A percentile compares a stretch with the other conserved stretches of the same genome.
phyloP scores from a whole-genome alignment of 345 rosid genomes.

The Turritis glabra region DNA sequence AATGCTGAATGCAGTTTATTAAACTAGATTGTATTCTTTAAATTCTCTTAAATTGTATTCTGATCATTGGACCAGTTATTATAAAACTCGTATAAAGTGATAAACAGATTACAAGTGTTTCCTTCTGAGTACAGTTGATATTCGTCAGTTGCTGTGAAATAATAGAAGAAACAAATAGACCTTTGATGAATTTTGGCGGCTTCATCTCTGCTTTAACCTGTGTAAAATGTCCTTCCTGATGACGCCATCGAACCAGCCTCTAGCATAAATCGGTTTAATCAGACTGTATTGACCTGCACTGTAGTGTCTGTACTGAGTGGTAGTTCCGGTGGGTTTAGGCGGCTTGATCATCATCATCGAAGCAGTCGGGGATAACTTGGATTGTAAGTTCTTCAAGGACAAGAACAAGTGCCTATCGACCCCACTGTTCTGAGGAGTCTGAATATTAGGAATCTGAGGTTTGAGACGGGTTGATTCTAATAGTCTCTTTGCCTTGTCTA shows the following conservation, averaged over 20 bases:
- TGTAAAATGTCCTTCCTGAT: constrained; percentile 74
- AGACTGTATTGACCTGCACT: constrained; percentile 26
- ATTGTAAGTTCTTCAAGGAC: constrained; percentile 47
- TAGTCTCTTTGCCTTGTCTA: constrained; percentile 43
- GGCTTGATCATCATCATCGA: constrained; percentile 58
- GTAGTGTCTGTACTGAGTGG: constrained; percentile 58
- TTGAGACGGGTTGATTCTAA: constrained; percentile 47
- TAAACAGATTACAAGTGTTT: too few species aligned
- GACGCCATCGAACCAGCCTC: constrained; percentile 43
- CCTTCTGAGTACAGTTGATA: too few species aligned
- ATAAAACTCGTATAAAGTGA: not conserved
- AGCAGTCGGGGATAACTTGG: constrained; percentile 55
- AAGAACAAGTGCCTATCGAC: constrained; percentile 57
- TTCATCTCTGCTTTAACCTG: constrained; percentile 48
- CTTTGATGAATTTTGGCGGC: not conserved
- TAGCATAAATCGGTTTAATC: constrained; percentile 21
- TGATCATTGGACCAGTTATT: constrained; percentile 45
- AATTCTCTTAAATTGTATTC: too few species aligned
- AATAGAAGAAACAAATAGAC: too few species aligned
- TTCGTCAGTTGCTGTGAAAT: too few species aligned
- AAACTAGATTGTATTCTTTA: not conserved
- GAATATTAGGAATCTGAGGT: constrained; percentile 38
- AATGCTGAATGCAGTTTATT: constrained; percentile 22
- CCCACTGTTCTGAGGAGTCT: constrained; percentile 43
- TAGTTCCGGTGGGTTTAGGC: constrained; percentile 49